A percentile compares a stretch with the other conserved stretches of the same genome.
These are phyloP conservation scores for Pythium rishiriense DNA, from an alignment of 352 stramenopile genomes.

Conservation along the genomic window DNA sequence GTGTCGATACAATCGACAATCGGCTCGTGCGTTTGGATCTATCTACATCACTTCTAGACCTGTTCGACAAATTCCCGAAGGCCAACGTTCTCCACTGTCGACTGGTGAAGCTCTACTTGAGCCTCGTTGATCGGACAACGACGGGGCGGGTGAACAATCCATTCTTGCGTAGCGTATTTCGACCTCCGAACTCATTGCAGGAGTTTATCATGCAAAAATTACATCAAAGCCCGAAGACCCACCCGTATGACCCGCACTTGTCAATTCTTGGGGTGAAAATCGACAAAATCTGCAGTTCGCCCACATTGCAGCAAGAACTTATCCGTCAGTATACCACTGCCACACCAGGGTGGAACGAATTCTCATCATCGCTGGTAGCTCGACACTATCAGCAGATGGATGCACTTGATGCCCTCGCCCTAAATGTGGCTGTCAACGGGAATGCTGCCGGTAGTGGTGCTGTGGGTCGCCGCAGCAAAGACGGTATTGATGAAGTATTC, in stretches of 20 bases:
- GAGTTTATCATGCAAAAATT: conserved; percentile 73
- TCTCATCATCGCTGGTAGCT: conserved; percentile 64
- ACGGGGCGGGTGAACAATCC: conserved; percentile 75
- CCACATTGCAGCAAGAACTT: conserved; percentile 71
- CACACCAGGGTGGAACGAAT: conserved; percentile 62
- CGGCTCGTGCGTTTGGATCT: conserved; percentile 55
- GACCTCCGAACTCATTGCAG: conserved; percentile 62
- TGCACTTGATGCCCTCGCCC: conserved; percentile 44
- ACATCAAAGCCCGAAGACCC: conserved; percentile 41
- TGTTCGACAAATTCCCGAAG: conserved; percentile 73
- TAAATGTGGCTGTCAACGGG: conserved; percentile 19
- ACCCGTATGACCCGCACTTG: conserved; percentile 71
- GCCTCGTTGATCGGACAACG: conserved; percentile 61
- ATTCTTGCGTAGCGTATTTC: conserved; percentile 69
- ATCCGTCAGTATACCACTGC: conserved; percentile 75
- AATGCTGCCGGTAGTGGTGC: neutral
- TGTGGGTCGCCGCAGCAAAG: conserved; percentile 15
- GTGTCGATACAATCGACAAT: conserved; percentile 58
- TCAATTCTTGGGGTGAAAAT: conserved; percentile 80
- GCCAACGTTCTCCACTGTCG: conserved; percentile 76
- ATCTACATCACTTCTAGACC: conserved; percentile 56
- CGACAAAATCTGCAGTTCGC: conserved; percentile 75
- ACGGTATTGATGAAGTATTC: conserved; percentile 53
- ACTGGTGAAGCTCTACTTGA: conserved; percentile 69
- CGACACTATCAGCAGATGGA: conserved; percentile 79